Evolutionary conservation across 352 stramenopile species (phyloP), one percentile per base, ranked within the genome.

Genomic region (Phytophthora syringae): DNA sequence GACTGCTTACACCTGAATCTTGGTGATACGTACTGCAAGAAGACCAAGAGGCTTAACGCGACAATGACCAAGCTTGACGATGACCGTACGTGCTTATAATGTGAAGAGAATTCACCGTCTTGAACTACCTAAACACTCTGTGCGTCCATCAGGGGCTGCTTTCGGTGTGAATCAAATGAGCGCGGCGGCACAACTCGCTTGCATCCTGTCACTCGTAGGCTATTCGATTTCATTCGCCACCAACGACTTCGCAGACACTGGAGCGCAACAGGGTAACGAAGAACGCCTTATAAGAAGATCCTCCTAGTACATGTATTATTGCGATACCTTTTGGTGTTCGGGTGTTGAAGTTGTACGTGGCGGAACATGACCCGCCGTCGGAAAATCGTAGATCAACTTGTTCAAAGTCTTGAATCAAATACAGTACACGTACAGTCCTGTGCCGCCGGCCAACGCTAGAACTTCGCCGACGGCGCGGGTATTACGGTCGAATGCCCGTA

Each of bases 161-260:
- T 80, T 76, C 47, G 45, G 64, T 9, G 61, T 50, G 30, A 77
- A 70, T 36, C 80, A 88, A 61, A 76, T 86, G 60, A 73, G 76
- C 16, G 73, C 77, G 0, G 75, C 43, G 3, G 74, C 75, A 10
- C 77, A 89, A 47, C 58, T 86, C 22, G 69, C 60, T 24, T 89
- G 77, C 53, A 85, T 89, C 47, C 64, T 86, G 50, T 85, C 70
- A 43, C 69, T 88, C 34, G 70, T 86, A 47, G 79, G 79, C 13
- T 88, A 88, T 53, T 80, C 75, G 30, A 54, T 79, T 10, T 84
- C 79, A 11, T 86, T 84, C 52, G 54, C 79, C 37, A 78, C 72
- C 32, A 74, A 84, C 49, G 65, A 81, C 56, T 81, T 3, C 11
- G 32, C 7, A 10, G 32, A 39, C 28, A 24, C 40, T 36, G 27